A percentile compares a stretch with the other conserved stretches of the same genome.
Evolutionary conservation across 345 rosid genomes (phyloP).

Genomic region (Trapa bicornis): DNA sequence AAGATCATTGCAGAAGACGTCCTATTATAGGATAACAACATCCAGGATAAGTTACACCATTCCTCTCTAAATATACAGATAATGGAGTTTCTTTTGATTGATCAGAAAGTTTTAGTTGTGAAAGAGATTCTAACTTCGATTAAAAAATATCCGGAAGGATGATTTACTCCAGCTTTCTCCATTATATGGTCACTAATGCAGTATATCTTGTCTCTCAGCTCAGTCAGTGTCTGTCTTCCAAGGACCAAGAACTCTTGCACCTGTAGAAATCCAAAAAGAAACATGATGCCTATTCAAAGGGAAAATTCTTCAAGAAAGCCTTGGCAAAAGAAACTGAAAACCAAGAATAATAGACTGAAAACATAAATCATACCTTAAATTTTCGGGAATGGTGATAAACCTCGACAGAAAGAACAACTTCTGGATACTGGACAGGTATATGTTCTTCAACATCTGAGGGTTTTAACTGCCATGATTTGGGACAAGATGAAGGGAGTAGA

Average conservation of each 20-base stretch:
- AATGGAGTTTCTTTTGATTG: neutral
- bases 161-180: slow-evolving; percentile 53
- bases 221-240: slow-evolving; percentile 57
- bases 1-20: slow-evolving; percentile 62
- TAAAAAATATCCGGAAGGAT: slow-evolving; percentile 86
- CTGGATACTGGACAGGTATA: slow-evolving; percentile 30
- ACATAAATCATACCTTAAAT: slow-evolving; percentile 36
- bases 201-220: slow-evolving; percentile 64
- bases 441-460: slow-evolving; percentile 27
- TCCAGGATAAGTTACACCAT: neutral
- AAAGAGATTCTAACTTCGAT: slow-evolving; percentile 43
- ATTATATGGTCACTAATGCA: slow-evolving; percentile 63
- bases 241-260: slow-evolving; percentile 77
- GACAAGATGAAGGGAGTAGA: slow-evolving; percentile 5
- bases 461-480: slow-evolving; percentile 24
- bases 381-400: slow-evolving; percentile 37
- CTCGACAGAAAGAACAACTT: slow-evolving; percentile 62
- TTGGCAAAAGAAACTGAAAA: neutral
- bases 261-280: slow-evolving; percentile 20
- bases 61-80: neutral
- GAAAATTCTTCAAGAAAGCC: neutral
- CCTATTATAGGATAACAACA: slow-evolving; percentile 25
- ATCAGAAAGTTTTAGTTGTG: neutral
- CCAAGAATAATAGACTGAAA: neutral
- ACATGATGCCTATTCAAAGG: neutral